Base-by-base conservation (phyloP, 805 yeast species). In the Kodamaea nitidulidarum region DNA sequence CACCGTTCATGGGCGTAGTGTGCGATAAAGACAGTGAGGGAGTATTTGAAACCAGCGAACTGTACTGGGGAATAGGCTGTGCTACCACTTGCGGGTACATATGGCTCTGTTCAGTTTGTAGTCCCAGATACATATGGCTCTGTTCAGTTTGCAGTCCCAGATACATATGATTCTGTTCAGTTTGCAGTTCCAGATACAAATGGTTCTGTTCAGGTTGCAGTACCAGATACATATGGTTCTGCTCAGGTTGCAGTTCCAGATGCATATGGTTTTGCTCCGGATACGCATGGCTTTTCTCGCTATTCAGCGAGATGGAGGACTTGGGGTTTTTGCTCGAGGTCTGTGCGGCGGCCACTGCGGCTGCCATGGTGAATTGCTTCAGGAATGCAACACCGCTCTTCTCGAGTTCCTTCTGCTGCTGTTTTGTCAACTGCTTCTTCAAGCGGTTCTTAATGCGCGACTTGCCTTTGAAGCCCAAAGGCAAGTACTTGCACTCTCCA, bases 401-500 rank as follows among this genome's bases (percentile, higher is more conserved):
- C 24, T 47, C 48, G n/a, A 44, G 36, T 11, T 42, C 46, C 32
- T 44, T 42, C 31, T 43, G 44, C 40, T 51, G 46, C 43, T 52
- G 33, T 40, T 54, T 56, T 34, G 59, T 52, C 49, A 65, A 51
- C 47, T 63, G 66, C 50, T 65, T 66, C 56, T 58, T 63, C 44
- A 67, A 50, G 39, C 66, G 56, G 52, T 67, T 67, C 52, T 67
- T 67, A 42, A 68, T 65, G 46, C 72, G 53, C 7, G 70, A 62
- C 46, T 66, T 67, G 15, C 74, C 74, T 42, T 64, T 60, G 46
- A 67, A 68, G 1, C 73, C 73, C n/a, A 46, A 36, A 7, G 74
- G 74, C 43, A 68, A 60, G 48, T 48, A 61, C 45, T 55, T 59
- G 60, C 81, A 76, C 44, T 70, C 66, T 35, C 73, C 76, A 7